Percentiles rank a stretch among this genome's conserved stretches.
These are phyloP conservation scores for Pythium catenulatum DNA, from an alignment of 352 stramenopile genomes.

Conservation along the genomic window DNA sequence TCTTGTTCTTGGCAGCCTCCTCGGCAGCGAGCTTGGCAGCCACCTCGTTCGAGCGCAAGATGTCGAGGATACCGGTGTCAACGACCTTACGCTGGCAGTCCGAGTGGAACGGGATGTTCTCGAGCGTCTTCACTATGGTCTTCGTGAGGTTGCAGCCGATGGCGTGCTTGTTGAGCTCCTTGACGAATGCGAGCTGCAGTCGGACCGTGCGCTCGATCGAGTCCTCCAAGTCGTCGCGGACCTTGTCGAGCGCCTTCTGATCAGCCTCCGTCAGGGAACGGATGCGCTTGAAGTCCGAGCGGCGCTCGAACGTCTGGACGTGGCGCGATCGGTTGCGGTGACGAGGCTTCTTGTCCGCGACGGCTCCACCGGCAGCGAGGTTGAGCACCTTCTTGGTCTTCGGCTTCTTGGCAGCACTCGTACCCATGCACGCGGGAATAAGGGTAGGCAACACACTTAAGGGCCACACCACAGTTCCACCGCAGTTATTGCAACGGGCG, in stretches of 20 bases:
- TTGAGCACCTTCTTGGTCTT: background rate
- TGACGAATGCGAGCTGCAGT: background rate
- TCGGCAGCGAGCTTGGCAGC: background rate
- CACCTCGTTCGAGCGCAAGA: background rate
- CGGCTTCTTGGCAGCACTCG: background rate
- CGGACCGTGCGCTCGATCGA: background rate
- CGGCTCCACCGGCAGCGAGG: background rate
- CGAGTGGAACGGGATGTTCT: conserved; percentile 12
- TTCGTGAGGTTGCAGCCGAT: background rate
- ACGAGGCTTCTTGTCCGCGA: background rate
- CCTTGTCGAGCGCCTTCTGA: background rate
- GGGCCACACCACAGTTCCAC: conserved; percentile 5
- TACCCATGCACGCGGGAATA: conserved; percentile 20
- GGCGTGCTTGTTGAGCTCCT: background rate
- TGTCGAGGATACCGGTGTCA: background rate
- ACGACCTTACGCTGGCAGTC: conserved; percentile 27
- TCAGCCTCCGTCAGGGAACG: background rate
- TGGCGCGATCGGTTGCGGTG: background rate
- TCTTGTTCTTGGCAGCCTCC: background rate
- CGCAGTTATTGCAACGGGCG: conserved; percentile 8
- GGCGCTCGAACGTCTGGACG: background rate
- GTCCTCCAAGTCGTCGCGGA: conserved; percentile 26
- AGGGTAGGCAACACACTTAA: conserved; percentile 3
- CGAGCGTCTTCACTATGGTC: background rate
- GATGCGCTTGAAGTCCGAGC: background rate